phyloP scores from a whole-genome alignment of 768 basidiomycete species.

The Phaffia australis region DNA sequence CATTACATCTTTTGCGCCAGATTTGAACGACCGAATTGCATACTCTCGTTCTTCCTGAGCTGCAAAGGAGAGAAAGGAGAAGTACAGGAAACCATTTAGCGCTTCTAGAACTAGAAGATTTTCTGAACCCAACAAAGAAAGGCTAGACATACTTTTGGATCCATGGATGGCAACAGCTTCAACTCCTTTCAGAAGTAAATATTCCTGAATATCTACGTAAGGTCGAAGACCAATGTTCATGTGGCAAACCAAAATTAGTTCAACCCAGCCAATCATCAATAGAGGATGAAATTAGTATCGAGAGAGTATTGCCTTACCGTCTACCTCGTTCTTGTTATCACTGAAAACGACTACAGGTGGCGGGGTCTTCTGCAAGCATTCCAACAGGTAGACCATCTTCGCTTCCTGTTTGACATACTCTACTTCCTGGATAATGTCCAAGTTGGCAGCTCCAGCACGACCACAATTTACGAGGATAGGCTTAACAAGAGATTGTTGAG shows the following conservation, averaged over 20 bases:
- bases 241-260: neutral
- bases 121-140: neutral
- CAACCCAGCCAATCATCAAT: neutral
- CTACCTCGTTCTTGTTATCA: slow-evolving; percentile 99
- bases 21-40: slow-evolving; percentile 95
- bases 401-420: slow-evolving; percentile 99
- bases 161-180: slow-evolving; percentile 99
- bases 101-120: neutral
- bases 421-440: slow-evolving; percentile 91
- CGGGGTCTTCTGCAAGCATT: slow-evolving; percentile 95
- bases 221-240: neutral
- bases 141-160: slow-evolving; percentile 63
- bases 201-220: slow-evolving; percentile 87
- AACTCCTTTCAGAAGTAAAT: slow-evolving; percentile 87
- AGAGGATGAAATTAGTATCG: neutral
- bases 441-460: slow-evolving; percentile 90
- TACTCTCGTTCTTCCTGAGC: slow-evolving; percentile 98
- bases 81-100: neutral
- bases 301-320: slow-evolving; percentile 51
- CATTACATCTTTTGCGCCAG: slow-evolving; percentile 97
- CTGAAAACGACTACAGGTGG: slow-evolving; percentile 97
- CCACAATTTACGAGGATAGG: slow-evolving; percentile 95
- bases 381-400: slow-evolving; percentile 97
- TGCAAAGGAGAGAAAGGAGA: slow-evolving; percentile 35
- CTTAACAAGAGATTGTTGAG: slow-evolving; percentile 85